Evolutionary conservation across 371 early-diverging fungal species (phyloP).

Genomic region (Basidiobolus meristosporus): DNA sequence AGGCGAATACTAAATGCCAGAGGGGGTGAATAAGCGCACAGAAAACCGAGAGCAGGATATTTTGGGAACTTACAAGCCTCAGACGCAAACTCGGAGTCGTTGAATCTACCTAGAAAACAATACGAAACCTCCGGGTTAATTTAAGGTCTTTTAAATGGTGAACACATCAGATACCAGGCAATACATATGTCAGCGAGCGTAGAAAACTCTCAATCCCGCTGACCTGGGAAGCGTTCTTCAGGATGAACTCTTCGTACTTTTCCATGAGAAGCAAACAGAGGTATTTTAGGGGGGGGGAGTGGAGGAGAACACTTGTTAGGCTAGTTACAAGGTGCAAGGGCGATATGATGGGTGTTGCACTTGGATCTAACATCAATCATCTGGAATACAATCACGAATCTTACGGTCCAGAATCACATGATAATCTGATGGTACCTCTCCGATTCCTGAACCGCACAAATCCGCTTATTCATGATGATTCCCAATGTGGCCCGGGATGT

Average conservation of each 20-base stretch:
- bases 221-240: slow-evolving; percentile 73
- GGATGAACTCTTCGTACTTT: slow-evolving; percentile 57
- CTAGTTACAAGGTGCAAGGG: no score
- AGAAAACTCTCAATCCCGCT: slow-evolving; percentile 71
- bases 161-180: slow-evolving; percentile 51
- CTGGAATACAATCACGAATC: no score
- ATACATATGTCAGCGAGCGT: slow-evolving; percentile 72
- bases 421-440: no score
- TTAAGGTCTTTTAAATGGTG: background rate
- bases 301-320: no score
- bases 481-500: no score
- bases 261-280: no score
- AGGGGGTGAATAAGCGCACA: background rate
- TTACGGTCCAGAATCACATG: no score
- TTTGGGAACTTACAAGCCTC: slow-evolving; percentile 46
- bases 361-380: no score
- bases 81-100: slow-evolving; percentile 82
- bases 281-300: no score
- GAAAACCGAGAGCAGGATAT: background rate
- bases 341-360: no score
- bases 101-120: slow-evolving; percentile 58
- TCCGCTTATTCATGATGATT: no score
- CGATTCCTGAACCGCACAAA: no score
- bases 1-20: slow-evolving; percentile 41
- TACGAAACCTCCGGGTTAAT: background rate